Conservation (phyloP, 495 filamentous ascomycete species). For the Tuber microsphaerosporum region DNA sequence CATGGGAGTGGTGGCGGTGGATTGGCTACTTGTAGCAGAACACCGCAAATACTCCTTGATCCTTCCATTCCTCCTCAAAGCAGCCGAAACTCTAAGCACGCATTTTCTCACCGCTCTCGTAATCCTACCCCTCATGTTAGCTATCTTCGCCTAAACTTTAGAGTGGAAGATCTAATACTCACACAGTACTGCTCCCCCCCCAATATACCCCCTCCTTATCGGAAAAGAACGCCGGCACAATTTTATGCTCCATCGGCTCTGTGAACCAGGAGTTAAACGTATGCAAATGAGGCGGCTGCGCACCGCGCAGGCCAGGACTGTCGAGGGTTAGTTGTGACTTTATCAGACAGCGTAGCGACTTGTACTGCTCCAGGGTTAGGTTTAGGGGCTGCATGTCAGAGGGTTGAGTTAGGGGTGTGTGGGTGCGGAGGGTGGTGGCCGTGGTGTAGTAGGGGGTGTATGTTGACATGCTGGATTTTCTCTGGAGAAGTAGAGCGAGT, state of each 20-base stretch:
- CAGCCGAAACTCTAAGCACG: not conserved
- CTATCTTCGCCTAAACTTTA: not conserved
- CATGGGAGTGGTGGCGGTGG: not conserved
- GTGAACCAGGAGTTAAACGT: not conserved
- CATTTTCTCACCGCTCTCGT: not conserved
- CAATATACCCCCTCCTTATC: not conserved
- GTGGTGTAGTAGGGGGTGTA: not conserved
- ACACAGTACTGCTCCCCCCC: not conserved
- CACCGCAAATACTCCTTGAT: not conserved
- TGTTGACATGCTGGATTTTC: not conserved
- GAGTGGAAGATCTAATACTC: not conserved
- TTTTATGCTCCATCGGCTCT: not conserved
- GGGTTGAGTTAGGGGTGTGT: not conserved
- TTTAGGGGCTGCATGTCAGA: not conserved
- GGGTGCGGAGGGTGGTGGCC: not conserved
- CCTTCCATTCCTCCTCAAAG: not conserved
- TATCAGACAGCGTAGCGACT: not conserved
- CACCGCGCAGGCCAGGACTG: not conserved
- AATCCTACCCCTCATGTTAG: not conserved
- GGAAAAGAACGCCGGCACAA: not conserved
- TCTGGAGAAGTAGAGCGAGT: not conserved
- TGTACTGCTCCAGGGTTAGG: not conserved
- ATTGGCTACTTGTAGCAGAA: not conserved
- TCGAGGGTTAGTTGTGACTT: not conserved
- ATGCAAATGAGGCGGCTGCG: not conserved